Base-by-base conservation (phyloP, 768 basidiomycete genomes). In the Leccinum imitatum region DNA sequence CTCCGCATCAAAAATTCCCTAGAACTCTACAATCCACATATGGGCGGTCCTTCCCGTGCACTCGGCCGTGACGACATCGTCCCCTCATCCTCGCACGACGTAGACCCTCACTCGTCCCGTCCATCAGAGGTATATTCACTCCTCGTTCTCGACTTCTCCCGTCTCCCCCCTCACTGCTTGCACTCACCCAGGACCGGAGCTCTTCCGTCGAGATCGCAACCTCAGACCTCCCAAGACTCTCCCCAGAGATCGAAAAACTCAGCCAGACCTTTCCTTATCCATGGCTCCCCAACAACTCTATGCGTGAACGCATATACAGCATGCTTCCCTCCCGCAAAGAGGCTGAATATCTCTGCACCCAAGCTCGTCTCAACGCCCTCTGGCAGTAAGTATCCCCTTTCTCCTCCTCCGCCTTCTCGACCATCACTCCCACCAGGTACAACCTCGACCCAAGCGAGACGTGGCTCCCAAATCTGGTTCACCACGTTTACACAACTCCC, bases 251-350 rank as follows among this genome's bases (percentile, higher is more conserved):
- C 57, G 73, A 74, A 31, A 73, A 83, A 64, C 79, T 90, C 54
- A 86, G 86, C 66, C 78, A 84, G 54, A 82, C 85, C 0, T 90
- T 89, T 63, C 88, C 88, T 1, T 87, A 87, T 54, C 86, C 86
- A 0, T 87, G 86, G 84, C 76, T 81, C 14, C 80, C 85, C 19
- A 83, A 89, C 71, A 80, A 86, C 59, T 78, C 77, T 61, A 84
- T 87, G 67, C 81, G 87, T 46, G 80, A 84, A 64, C 80, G 82
- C 39, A 88, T 90, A 63, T 78, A 86, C 53, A 82, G 81, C 68
- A 78, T 84, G 66, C 78, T 90, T 37, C 88, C 88, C 41, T 77
- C 84, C 19, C 79, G 79, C 56, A 73, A 78, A 57, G 84, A 86
- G 61, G 87, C 87, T 1, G 76, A 80, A 56, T 76, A 78, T 27